Evolutionary conservation across 306 rosid species (phyloP), one percentile per base, ranked within the genome.

Genomic region (Dicorynia guianensis): DNA sequence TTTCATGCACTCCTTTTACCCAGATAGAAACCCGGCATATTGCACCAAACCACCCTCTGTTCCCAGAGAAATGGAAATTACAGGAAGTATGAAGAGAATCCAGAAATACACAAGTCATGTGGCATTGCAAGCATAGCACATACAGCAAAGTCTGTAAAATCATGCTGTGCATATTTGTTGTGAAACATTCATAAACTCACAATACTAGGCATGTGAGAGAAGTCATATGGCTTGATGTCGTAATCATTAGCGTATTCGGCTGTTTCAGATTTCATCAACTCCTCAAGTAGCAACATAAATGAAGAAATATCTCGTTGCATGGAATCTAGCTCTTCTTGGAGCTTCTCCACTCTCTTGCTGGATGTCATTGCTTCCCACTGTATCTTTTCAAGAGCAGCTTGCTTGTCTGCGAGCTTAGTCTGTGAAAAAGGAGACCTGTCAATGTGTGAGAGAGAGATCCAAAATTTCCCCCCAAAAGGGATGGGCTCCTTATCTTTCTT

Each of bases 331-430:
- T 74, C 55, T 53, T 74, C 68, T 61, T 50, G 80, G 15, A 80
- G 71, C 60, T 68, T 75, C 55, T 75, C 80, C 36, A 13, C 73
- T 80, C 74, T 75, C 67, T 90, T 67, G 83, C 83, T 89, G 50
- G 96, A 85, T 67, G 97, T 86, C 84, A 78, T 79, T 19, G 91
- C 96, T 87, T 92, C 96, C 98, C 98, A 92, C 49, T 86, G 91
- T 76, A 84, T 80, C 84, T 84, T 95, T 74, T 95, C 98, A 71
- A 95, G 82, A 11, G 91, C 90, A 77, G 98, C 98, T 87, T 95
- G 97, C 89, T 90, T 95, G 71, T 95, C 98, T 58, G 98, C 98
- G 71, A 95, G 97, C 83, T 85, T 92, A 78, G 92, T 89, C 98
- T 95, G 83, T 40, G 40, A 40, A 61, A 72, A 72, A 79, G 4